A percentile compares a stretch with the other conserved stretches of the same genome.
Evolutionary conservation across 495 filamentous ascomycete genomes (phyloP).

Genomic region (Penicillium manginii): DNA sequence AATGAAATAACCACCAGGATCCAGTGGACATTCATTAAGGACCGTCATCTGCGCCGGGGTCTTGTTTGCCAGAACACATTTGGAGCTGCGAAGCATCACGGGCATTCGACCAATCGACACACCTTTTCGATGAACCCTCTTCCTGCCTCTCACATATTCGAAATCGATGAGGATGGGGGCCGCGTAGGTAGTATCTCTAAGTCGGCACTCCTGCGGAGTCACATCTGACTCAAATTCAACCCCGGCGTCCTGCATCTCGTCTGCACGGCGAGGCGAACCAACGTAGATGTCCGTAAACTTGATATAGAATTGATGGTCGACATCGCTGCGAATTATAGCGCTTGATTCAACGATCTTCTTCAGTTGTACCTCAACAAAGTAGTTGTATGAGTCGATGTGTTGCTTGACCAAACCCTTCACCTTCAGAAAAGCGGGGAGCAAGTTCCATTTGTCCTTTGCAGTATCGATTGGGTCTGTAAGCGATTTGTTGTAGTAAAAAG

Average conservation of each 20-base stretch:
- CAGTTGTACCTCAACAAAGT: conserved; percentile 91
- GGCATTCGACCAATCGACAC: conserved; percentile 87
- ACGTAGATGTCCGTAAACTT: conserved; percentile 90
- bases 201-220: conserved; percentile 91
- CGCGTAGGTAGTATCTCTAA: conserved; percentile 94
- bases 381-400: conserved; percentile 98
- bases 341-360: conserved; percentile 95
- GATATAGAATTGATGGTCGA: conserved; percentile 83
- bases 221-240: conserved; percentile 60
- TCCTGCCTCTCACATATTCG: conserved; percentile 76
- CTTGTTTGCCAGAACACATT: conserved; percentile 81
- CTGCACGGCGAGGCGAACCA: conserved; percentile 73
- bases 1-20: conserved; percentile 97
- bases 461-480: conserved; percentile 93
- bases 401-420: conserved; percentile 96
- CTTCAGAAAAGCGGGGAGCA: conserved; percentile 93
- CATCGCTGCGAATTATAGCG: conserved; percentile 81
- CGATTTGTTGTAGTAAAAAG: conserved; percentile 94
- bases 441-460: conserved; percentile 93
- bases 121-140: conserved; percentile 67
- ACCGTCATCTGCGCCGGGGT: conserved; percentile 81
- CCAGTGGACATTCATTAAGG: conserved; percentile 91
- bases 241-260: conserved; percentile 59
- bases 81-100: conserved; percentile 94
- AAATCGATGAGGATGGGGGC: conserved; percentile 91